Conservation (phyloP, 495 filamentous ascomycete species). For the Echria macrotheca region DNA sequence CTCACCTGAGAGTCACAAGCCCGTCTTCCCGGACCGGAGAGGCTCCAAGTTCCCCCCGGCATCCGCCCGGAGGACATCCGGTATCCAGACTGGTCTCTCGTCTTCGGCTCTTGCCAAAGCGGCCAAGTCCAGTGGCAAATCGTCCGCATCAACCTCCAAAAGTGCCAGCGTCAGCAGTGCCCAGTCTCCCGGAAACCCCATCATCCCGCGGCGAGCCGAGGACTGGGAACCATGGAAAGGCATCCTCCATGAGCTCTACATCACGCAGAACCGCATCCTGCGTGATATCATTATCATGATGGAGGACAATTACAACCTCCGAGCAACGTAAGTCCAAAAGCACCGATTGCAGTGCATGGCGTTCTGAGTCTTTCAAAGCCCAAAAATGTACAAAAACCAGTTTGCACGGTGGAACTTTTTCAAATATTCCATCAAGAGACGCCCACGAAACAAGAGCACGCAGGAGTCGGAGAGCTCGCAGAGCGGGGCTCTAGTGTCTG, state of each 20-base stretch:
- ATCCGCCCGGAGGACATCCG: too few species aligned
- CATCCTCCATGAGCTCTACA: conserved; percentile 28
- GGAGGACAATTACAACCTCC: conserved; percentile 23
- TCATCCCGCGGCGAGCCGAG: conserved; percentile 21
- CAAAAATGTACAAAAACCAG: conserved; percentile 35
- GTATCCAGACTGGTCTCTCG: not conserved
- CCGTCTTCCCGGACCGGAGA: not conserved
- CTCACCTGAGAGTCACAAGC: conserved; percentile 5
- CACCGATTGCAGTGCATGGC: too few species aligned
- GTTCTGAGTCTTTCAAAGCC: too few species aligned
- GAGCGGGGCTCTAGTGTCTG: conserved; percentile 8
- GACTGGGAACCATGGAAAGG: conserved; percentile 31
- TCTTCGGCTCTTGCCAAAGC: not conserved
- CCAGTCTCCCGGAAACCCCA: conserved; percentile 2
- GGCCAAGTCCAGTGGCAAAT: not conserved
- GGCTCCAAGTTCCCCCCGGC: too few species aligned
- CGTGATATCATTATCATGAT: conserved; percentile 28
- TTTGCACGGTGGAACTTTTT: conserved; percentile 29
- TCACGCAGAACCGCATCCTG: conserved; percentile 28
- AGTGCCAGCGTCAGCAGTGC: not conserved
- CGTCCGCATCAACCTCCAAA: not conserved
- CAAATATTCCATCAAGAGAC: conserved; percentile 27
- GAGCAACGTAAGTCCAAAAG: conserved; percentile 29
- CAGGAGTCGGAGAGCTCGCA: conserved; percentile 1
- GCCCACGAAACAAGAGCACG: conserved; percentile 11